Percentiles rank a stretch among this genome's conserved stretches.
Conservation (phyloP, 768 basidiomycete species). For the Russula sp. region DNA sequence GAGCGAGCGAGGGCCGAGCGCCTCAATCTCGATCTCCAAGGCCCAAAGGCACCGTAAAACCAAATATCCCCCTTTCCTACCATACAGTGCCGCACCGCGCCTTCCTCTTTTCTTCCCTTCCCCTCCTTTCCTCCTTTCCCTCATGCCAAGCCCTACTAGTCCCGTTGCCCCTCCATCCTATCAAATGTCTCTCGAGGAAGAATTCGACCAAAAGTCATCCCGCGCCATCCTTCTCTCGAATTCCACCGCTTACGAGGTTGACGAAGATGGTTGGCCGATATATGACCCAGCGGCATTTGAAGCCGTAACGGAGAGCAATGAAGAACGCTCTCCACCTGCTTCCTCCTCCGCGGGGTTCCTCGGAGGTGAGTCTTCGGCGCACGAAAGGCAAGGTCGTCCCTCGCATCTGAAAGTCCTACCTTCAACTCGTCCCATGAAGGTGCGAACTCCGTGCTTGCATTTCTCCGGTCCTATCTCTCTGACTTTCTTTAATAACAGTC, state of each 20-base stretch:
- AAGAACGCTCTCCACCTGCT: background rate
- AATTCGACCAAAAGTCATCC: conserved; percentile 16
- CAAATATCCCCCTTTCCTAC: too few species aligned
- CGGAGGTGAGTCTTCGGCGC: background rate
- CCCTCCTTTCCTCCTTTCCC: background rate
- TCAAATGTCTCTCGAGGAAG: conserved; percentile 9
- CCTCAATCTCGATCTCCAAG: too few species aligned
- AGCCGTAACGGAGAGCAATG: conserved; percentile 5
- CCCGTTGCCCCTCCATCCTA: conserved; percentile 16
- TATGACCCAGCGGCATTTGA: conserved; percentile 17
- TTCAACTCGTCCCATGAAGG: conserved; percentile 4
- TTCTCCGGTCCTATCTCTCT: background rate
- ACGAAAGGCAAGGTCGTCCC: background rate
- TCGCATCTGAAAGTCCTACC: background rate
- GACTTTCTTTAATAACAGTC: background rate
- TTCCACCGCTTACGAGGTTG: background rate
- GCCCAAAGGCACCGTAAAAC: background rate
- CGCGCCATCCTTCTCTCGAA: conserved; percentile 1
- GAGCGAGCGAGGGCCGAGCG: too few species aligned
- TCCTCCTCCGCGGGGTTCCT: conserved; percentile 9
- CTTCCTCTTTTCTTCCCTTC: too few species aligned
- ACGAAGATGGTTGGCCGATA: conserved; percentile 13
- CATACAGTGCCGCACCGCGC: too few species aligned
- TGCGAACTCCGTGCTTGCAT: background rate
- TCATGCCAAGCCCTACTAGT: background rate